phyloP scores from a whole-genome alignment of 2,329 filamentous ascomycete species.

The Trichocomaceae sp. region DNA sequence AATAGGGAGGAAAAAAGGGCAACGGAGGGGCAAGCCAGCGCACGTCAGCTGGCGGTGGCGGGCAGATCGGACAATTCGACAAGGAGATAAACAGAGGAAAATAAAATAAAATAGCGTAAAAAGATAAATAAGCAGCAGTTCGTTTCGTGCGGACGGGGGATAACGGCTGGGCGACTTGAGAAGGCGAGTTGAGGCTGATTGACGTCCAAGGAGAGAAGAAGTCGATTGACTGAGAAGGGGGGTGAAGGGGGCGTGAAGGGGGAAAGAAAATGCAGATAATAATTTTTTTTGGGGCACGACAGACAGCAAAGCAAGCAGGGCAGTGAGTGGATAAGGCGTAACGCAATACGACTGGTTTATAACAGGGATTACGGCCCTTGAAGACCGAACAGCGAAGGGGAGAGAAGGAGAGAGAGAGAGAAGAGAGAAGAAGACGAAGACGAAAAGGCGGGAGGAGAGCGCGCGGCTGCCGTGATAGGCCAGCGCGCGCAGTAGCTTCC shows the following conservation, averaged over 20 bases:
- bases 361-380: constrained; percentile 7
- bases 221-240: neutral
- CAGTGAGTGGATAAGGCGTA: neutral
- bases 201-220: neutral
- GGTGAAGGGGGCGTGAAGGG: too few species aligned
- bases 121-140: constrained; percentile 1
- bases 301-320: constrained; percentile 4
- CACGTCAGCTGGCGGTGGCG: constrained; percentile 7
- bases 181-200: constrained; percentile 12
- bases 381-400: constrained; percentile 1
- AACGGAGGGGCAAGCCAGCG: constrained; percentile 10
- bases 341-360: neutral
- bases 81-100: neutral
- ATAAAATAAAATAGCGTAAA: neutral
- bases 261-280: neutral
- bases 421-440: neutral
- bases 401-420: neutral
- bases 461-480: constrained; percentile 12
- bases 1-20: neutral
- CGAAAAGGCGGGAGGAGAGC: constrained; percentile 1
- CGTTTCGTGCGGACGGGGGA: neutral
- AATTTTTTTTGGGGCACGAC: neutral
- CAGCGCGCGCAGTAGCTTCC: constrained; percentile 8
- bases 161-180: constrained; percentile 1
- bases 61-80: constrained; percentile 8